Evolutionary conservation across 495 filamentous ascomycete genomes (phyloP).

Genomic region (Penicillium tannophilum): DNA sequence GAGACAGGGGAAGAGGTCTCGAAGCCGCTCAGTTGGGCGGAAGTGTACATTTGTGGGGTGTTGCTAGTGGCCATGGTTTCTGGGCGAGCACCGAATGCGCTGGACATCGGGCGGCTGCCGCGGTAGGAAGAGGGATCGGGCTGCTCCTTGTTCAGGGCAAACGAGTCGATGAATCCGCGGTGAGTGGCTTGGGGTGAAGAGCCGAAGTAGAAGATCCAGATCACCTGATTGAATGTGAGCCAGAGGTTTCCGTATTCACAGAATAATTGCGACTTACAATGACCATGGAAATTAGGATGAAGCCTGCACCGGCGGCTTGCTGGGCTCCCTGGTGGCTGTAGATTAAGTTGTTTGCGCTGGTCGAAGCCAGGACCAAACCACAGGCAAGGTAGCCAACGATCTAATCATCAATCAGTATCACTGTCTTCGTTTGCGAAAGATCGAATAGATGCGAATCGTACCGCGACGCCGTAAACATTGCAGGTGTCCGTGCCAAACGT

Average conservation of each 20-base stretch:
- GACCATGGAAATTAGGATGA: constrained; percentile 95
- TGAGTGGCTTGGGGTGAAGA: constrained; percentile 86
- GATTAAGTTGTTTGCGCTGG: constrained; percentile 79
- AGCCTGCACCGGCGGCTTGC: constrained; percentile 88
- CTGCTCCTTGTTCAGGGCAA: constrained; percentile 87
- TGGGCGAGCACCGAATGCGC: constrained; percentile 60
- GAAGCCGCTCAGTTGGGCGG: constrained; percentile 89
- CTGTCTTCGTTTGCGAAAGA: not conserved
- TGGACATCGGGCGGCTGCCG: constrained; percentile 55
- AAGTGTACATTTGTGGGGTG: constrained; percentile 96
- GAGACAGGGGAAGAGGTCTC: constrained; percentile 94
- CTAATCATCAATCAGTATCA: constrained; percentile 36
- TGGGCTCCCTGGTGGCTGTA: constrained; percentile 68
- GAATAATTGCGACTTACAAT: constrained; percentile 60
- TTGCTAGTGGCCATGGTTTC: constrained; percentile 76
- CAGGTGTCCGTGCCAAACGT: constrained; percentile 80
- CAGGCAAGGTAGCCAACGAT: constrained; percentile 84
- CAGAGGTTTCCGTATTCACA: not conserved
- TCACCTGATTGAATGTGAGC: constrained; percentile 61
- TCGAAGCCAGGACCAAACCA: constrained; percentile 80
- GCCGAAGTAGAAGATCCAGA: constrained; percentile 99
- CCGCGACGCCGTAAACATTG: constrained; percentile 86
- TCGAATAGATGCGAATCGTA: constrained; percentile 38
- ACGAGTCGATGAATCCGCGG: constrained; percentile 92
- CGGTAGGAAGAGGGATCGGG: constrained; percentile 60